Evolutionary conservation across 2,329 filamentous ascomycete genomes (phyloP).

Genomic region (Tolypocladium inflatum): DNA sequence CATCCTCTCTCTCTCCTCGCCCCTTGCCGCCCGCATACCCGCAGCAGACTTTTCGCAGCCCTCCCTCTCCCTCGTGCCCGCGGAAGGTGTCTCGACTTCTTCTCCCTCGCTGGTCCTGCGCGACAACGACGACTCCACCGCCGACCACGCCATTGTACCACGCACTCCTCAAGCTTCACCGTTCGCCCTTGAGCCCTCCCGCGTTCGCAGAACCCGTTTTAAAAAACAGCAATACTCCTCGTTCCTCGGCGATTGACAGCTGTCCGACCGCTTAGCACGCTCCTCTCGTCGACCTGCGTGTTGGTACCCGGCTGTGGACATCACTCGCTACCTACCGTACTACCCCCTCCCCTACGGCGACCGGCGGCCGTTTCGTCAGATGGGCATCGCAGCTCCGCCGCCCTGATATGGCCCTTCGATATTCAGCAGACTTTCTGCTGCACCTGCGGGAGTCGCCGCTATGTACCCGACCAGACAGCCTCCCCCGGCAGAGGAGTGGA

Average conservation of each 20-base stretch:
- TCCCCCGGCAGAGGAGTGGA: conserved; percentile 89
- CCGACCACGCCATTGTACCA: background rate
- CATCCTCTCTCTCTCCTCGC: background rate
- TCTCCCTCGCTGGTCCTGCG: background rate
- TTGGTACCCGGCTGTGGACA: background rate
- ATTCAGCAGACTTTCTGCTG: conserved; percentile 68
- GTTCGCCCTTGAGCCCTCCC: background rate
- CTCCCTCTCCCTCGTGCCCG: background rate
- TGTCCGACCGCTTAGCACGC: background rate
- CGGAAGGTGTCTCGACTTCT: background rate
- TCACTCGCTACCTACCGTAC: background rate
- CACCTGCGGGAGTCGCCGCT: conserved; percentile 72
- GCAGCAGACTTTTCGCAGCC: background rate
- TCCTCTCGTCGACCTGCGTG: background rate
- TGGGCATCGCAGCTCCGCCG: conserved; percentile 25
- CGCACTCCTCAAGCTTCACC: background rate
- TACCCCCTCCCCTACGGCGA: conserved; percentile 4
- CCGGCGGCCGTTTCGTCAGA: conserved; percentile 16
- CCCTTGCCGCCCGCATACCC: background rate
- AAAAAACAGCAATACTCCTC: background rate
- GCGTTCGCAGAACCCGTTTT: background rate
- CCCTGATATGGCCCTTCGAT: conserved; percentile 49
- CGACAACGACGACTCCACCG: background rate
- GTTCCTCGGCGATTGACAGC: background rate
- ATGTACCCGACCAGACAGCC: conserved; percentile 65